phyloP scores from a whole-genome alignment of 148 eudicot genomes.

The Chenopodium suecicum region DNA sequence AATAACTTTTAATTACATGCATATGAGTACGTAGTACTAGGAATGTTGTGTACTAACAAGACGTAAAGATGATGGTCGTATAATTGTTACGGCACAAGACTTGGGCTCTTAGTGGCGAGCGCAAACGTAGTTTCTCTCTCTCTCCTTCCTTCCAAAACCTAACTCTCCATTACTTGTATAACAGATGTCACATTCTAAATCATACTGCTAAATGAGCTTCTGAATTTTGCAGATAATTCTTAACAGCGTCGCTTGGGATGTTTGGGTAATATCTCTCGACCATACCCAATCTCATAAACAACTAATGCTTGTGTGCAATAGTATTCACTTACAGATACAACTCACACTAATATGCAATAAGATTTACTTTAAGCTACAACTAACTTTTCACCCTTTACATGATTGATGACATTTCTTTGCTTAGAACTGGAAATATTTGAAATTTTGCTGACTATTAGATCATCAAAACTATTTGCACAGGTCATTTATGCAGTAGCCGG shows the following conservation, averaged over 20 bases:
- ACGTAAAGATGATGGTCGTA: too few relatives aligned
- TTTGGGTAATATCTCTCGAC: slow-evolving; percentile 48
- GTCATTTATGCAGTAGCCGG: slow-evolving; percentile 56
- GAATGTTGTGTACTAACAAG: too few relatives aligned
- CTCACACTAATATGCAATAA: too few relatives aligned
- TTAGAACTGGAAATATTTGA: background rate
- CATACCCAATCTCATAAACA: background rate
- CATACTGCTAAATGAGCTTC: slow-evolving; percentile 10
- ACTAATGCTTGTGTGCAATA: too few relatives aligned
- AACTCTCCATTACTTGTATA: background rate
- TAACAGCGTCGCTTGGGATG: slow-evolving; percentile 66
- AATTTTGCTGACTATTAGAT: background rate
- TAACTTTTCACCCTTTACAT: background rate
- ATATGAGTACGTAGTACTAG: too few relatives aligned
- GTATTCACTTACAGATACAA: too few relatives aligned
- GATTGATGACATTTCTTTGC: background rate
- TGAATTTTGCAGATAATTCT: slow-evolving; percentile 46
- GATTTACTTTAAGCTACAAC: background rate
- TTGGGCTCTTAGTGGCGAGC: slow-evolving; percentile 58
- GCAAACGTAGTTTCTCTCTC: slow-evolving; percentile 44
- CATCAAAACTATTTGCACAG: slow-evolving; percentile 28
- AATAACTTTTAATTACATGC: too few relatives aligned
- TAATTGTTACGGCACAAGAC: background rate
- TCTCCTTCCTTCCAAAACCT: background rate
- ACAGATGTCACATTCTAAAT: background rate